Base-by-base conservation (phyloP, 768 basidiomycete species). In the Lactifluus piperatus region DNA sequence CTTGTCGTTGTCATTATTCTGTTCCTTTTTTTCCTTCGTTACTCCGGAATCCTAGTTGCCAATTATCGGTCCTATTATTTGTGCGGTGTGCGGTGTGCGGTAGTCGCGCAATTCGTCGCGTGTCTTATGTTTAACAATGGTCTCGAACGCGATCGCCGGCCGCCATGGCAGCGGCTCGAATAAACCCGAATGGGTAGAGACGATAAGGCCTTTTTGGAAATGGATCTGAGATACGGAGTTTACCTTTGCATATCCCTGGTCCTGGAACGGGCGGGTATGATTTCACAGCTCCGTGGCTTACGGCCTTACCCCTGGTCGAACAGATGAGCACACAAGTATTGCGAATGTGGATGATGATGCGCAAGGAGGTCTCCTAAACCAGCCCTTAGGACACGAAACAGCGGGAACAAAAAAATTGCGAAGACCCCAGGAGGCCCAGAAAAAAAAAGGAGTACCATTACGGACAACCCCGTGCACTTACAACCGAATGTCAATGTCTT, bases 41-140 rank as follows among this genome's bases (percentile, higher is more conserved):
- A 50, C 22, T 56, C 54, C 54, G 49, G 45, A 61, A 61, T 61
- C n/a, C 45, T 47, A 61, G 55, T 56, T 61, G 60, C 50, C 60
- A 51, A 49, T 61, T 30, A 30, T 60, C 47, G 54, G 48, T 60
- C 44, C n/a, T 22, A 3, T 46, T 56, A 37, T n/a, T n/a, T n/a
- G n/a, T n/a, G n/a, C n/a, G n/a, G n/a, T n/a, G n/a, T n/a, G n/a
- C n/a, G n/a, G 24, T 47, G 29, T 60, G 54, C 34, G 54, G 44
- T 45, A 27, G 49, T 49, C 44, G 54, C 34, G 54, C 49, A 43
- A 46, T 16, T 29, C 10, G n/a, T 26, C 48, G 58, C 53, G 54
- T 55, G 43, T 43, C n/a, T 50, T 10, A 7, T 18, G 46, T 30
- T 18, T 26, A 13, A 32, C 36, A 18, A 7, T 1, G 24, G 58